These are phyloP conservation scores for Singerocomus rubriflavus DNA, from an alignment of 1,284 basidiomycete genomes.

Conservation along the genomic window DNA sequence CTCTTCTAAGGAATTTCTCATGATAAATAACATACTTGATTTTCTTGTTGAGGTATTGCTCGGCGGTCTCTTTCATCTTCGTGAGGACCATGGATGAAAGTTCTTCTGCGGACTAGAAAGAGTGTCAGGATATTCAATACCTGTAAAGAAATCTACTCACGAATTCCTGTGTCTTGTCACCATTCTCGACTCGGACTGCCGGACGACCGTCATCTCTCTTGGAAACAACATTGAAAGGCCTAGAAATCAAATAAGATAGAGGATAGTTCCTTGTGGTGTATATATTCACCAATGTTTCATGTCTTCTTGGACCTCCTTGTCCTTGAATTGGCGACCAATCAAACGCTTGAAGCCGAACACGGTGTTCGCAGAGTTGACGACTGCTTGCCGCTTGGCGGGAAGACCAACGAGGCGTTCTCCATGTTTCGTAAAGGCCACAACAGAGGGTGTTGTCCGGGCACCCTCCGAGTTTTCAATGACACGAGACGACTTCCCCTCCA, in stretches of 20 bases:
- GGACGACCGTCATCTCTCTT: constrained; percentile 65
- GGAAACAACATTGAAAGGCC: constrained; percentile 81
- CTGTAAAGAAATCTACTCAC: constrained; percentile 41
- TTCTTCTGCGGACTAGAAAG: constrained; percentile 69
- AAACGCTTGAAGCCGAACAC: constrained; percentile 97
- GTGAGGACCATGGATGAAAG: constrained; percentile 82
- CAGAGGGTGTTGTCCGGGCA: constrained; percentile 96
- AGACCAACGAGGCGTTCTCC: constrained; percentile 92
- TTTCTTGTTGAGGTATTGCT: constrained; percentile 89
- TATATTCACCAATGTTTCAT: constrained; percentile 66
- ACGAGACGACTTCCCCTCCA: constrained; percentile 93
- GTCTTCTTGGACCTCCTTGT: constrained; percentile 92
- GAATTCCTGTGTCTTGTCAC: constrained; percentile 62
- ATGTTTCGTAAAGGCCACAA: constrained; percentile 97
- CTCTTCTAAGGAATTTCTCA: no score
- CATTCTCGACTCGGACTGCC: constrained; percentile 78
- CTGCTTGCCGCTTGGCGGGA: constrained; percentile 96
- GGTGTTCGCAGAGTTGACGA: constrained; percentile 94
- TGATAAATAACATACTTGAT: constrained; percentile 68
- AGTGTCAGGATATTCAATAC: constrained; percentile 2
- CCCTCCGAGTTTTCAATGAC: constrained; percentile 99
- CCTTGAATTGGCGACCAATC: constrained; percentile 91
- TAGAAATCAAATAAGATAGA: constrained; percentile 25
- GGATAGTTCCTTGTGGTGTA: fast-evolving
- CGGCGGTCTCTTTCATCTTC: constrained; percentile 96